phyloP scores from a whole-genome alignment of 2,329 filamentous ascomycete genomes.

The Aureobasidium mangrovei region DNA sequence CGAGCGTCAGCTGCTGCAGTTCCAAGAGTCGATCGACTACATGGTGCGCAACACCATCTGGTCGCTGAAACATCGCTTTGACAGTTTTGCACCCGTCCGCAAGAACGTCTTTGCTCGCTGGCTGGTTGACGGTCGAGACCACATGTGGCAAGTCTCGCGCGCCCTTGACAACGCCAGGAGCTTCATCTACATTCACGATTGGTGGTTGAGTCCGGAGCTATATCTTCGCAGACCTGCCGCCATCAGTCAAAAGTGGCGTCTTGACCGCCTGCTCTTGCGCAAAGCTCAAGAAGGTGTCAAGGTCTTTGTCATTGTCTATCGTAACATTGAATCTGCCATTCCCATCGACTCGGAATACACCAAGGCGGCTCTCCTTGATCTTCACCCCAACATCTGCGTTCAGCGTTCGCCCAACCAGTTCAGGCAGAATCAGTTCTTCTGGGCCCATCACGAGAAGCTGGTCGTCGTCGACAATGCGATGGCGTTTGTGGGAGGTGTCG shows the following conservation, averaged over 20 bases:
- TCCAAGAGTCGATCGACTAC: slow-evolving; percentile 81
- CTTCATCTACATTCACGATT: slow-evolving; percentile 98
- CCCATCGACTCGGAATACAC: slow-evolving; percentile 98
- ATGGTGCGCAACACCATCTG: slow-evolving; percentile 80
- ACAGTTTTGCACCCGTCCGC: slow-evolving; percentile 86
- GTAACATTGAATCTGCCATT: slow-evolving; percentile 93
- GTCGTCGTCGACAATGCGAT: slow-evolving; percentile 93
- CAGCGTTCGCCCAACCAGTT: slow-evolving; percentile 96
- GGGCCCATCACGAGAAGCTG: slow-evolving; percentile 98
- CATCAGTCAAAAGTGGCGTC: slow-evolving; percentile 95
- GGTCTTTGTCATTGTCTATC: slow-evolving; percentile 94
- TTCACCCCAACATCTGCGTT: slow-evolving; percentile 94
- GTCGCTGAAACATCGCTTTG: slow-evolving; percentile 76
- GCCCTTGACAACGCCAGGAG: slow-evolving; percentile 96
- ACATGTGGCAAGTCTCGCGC: slow-evolving; percentile 98
- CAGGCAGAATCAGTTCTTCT: slow-evolving; percentile 98
- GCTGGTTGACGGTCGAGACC: slow-evolving; percentile 92
- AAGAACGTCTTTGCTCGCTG: slow-evolving; percentile 84
- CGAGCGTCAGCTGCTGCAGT: slow-evolving; percentile 80
- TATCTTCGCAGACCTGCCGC: slow-evolving; percentile 90
- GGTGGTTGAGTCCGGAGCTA: slow-evolving; percentile 95
- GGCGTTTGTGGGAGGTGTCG: slow-evolving; percentile 90
- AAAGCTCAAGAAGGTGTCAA: slow-evolving; percentile 95
- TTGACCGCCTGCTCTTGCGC: slow-evolving; percentile 84
- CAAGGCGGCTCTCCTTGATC: slow-evolving; percentile 87